phyloP scores from a whole-genome alignment of 257 asterid genomes.

The Nicotiana tomentosiformis region DNA sequence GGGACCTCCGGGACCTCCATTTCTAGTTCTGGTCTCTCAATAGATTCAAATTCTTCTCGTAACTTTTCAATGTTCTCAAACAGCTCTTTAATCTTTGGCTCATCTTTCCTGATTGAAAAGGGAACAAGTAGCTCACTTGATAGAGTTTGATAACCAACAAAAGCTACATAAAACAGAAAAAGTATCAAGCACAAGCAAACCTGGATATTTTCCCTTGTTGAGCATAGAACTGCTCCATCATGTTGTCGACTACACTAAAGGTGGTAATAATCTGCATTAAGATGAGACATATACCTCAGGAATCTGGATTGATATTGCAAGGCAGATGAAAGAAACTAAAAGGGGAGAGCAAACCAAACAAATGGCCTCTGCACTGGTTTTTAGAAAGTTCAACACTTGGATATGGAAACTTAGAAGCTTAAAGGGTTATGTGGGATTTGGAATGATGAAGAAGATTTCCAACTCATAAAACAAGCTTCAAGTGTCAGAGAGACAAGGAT shows the following conservation, averaged over 20 bases:
- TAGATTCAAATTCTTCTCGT: slow-evolving; percentile 65
- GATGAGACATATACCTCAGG: slow-evolving; percentile 4
- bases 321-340: not conserved
- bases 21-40: slow-evolving; percentile 85
- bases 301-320: not conserved
- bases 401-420: not conserved
- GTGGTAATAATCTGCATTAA: slow-evolving; percentile 68
- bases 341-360: not conserved
- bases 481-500: not conserved
- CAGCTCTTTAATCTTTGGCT: slow-evolving; percentile 59
- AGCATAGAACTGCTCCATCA: slow-evolving; percentile 80
- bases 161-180: not conserved
- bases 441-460: not conserved
- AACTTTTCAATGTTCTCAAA: slow-evolving; percentile 68
- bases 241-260: slow-evolving; percentile 86
- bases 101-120: slow-evolving; percentile 59
- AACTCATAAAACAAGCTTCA: not conserved
- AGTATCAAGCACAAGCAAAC: slow-evolving; percentile 30
- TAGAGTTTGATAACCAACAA: not conserved
- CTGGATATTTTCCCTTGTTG: slow-evolving; percentile 60
- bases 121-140: slow-evolving; percentile 9
- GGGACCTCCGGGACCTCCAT: slow-evolving; percentile 57
- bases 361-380: not conserved
- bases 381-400: not conserved
- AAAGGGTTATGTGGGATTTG: not conserved